Percentiles rank a stretch among this genome's conserved stretches.
Evolutionary conservation across 2,329 filamentous ascomycete genomes (phyloP).

Genomic region (Colletotrichum zoysiae): DNA sequence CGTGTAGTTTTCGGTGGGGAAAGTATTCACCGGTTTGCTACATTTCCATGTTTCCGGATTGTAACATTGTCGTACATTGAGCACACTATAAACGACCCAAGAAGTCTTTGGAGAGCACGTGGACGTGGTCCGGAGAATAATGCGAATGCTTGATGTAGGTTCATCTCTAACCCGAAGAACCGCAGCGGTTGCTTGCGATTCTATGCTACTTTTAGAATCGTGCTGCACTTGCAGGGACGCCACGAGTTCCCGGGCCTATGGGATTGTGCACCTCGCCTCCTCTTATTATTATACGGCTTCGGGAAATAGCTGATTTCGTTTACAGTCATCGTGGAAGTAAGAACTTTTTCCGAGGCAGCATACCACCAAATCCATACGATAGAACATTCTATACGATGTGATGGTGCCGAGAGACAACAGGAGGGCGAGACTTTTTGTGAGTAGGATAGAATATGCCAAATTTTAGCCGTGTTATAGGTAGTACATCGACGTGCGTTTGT

Average conservation of each 20-base stretch:
- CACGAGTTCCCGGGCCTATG: not conserved
- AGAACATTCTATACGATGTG: not conserved
- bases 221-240: not conserved
- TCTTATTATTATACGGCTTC: not conserved
- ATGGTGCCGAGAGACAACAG: not conserved
- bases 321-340: too few relatives aligned
- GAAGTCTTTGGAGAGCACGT: not conserved
- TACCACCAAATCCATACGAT: not conserved
- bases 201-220: not conserved
- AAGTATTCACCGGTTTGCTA: not conserved
- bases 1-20: constrained; percentile 26
- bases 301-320: not conserved
- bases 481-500: not conserved
- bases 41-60: not conserved
- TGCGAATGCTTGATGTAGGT: not conserved
- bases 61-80: not conserved
- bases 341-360: not conserved
- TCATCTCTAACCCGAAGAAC: not conserved
- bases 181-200: not conserved
- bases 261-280: not conserved
- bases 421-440: not conserved
- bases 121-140: not conserved
- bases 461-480: constrained; percentile 15
- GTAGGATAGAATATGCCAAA: too few relatives aligned
- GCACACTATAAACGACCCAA: not conserved